phyloP scores from a whole-genome alignment of 2,329 filamentous ascomycete genomes.

The Fusarium torulosum region DNA sequence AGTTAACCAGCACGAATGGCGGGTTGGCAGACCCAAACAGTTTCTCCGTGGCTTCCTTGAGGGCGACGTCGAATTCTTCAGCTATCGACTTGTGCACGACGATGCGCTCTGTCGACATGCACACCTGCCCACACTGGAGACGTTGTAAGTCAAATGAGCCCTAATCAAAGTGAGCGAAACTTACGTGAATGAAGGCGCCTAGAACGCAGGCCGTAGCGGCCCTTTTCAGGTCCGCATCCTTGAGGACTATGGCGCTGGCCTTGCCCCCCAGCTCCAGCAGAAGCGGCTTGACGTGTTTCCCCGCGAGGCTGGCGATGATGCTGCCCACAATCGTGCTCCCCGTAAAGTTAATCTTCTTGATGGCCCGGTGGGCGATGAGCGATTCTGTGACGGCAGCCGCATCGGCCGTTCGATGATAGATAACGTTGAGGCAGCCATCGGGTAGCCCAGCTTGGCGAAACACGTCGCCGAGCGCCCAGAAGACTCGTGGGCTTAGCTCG shows the following conservation, averaged over 20 bases:
- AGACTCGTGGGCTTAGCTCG: constrained; percentile 73
- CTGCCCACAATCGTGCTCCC: constrained; percentile 79
- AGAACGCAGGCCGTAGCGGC: constrained; percentile 73
- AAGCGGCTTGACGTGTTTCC: constrained; percentile 80
- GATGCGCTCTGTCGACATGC: constrained; percentile 79
- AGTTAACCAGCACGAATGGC: too few species aligned
- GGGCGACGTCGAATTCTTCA: too few species aligned
- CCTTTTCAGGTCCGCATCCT: constrained; percentile 80
- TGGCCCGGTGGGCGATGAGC: constrained; percentile 72
- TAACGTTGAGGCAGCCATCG: constrained; percentile 77
- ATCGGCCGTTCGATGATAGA: constrained; percentile 73
- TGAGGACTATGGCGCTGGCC: constrained; percentile 78
- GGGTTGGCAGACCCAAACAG: too few species aligned
- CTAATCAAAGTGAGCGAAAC: background rate
- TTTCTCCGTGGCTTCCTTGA: too few species aligned
- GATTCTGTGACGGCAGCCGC: constrained; percentile 74
- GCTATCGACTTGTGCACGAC: too few species aligned
- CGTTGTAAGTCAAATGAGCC: too few species aligned
- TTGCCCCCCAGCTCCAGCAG: constrained; percentile 87
- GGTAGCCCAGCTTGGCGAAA: constrained; percentile 82
- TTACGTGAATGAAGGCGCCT: constrained; percentile 26
- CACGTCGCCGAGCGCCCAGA: constrained; percentile 70
- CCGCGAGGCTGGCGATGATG: constrained; percentile 76
- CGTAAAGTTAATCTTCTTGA: constrained; percentile 88
- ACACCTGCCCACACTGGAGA: constrained; percentile 73